phyloP scores from a whole-genome alignment of 192 early-diverging fungal species.

The Spizellomyces sp. region DNA sequence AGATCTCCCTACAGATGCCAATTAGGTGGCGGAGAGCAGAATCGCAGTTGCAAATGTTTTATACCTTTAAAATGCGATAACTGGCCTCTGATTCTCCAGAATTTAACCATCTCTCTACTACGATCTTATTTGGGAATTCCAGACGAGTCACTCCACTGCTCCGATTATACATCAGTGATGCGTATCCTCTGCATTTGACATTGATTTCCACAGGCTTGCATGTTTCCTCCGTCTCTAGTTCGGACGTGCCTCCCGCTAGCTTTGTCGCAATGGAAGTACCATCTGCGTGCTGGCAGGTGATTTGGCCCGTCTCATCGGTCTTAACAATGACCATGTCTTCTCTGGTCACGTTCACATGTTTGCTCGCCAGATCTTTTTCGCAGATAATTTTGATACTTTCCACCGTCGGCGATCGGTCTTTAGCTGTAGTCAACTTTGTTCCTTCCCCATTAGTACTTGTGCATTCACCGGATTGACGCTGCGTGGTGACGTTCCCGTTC shows the following conservation, averaged over 20 bases:
- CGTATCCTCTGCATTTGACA: background rate
- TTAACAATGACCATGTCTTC: constrained; percentile 39
- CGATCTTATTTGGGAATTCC: background rate
- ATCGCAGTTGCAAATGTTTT: background rate
- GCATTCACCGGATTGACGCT: constrained; percentile 19
- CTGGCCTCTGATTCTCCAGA: background rate
- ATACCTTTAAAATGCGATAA: background rate
- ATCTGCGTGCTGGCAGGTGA: constrained; percentile 35
- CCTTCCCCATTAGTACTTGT: constrained; percentile 24
- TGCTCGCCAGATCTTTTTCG: constrained; percentile 32
- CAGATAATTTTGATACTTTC: constrained; percentile 14
- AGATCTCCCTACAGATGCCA: too few species aligned
- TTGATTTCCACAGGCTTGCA: background rate
- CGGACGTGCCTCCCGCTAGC: background rate
- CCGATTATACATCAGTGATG: background rate
- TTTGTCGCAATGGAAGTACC: constrained; percentile 27
- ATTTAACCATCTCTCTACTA: background rate
- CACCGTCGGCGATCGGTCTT: background rate
- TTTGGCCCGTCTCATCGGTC: constrained; percentile 26
- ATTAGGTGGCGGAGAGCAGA: too few species aligned
- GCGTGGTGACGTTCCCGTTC: constrained; percentile 33
- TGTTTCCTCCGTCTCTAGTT: background rate
- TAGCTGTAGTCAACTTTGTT: background rate
- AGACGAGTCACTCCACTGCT: background rate
- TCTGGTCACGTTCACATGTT: constrained; percentile 32